Percentiles rank a stretch among this genome's conserved stretches.
Evolutionary conservation across 2,329 filamentous ascomycete species (phyloP).

Genomic region (Paecilomyces dactylethromorphus): DNA sequence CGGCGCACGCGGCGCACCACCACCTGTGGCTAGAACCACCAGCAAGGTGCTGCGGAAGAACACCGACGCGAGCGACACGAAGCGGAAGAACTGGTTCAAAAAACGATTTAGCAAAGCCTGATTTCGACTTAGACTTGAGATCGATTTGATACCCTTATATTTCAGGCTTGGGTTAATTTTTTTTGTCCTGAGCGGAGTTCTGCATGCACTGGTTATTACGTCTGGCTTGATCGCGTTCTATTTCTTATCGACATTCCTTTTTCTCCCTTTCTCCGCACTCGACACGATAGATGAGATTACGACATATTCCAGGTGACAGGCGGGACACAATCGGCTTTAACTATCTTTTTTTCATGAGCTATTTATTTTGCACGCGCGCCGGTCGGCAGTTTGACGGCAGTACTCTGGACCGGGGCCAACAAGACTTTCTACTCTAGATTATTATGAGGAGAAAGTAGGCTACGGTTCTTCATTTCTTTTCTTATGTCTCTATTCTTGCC

Average conservation of each 20-base stretch:
- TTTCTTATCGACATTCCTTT: not conserved
- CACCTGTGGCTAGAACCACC: not conserved
- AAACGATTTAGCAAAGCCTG: slow-evolving; percentile 59
- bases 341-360: not conserved
- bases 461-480: not conserved
- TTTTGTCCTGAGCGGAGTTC: not conserved
- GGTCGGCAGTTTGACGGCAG: not conserved
- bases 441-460: not conserved
- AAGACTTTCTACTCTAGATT: not conserved
- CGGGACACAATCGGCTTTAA: not conserved
- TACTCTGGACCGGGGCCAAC: not conserved
- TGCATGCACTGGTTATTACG: not conserved
- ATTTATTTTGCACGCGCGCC: not conserved
- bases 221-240: not conserved
- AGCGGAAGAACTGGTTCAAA: slow-evolving; percentile 87
- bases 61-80: slow-evolving; percentile 44
- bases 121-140: not conserved
- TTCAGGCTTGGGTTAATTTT: not conserved
- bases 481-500: not conserved
- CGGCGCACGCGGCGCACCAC: no score
- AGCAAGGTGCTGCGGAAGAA: slow-evolving; percentile 15
- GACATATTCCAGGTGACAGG: not conserved
- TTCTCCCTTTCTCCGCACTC: not conserved
- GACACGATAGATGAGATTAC: not conserved
- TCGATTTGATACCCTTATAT: not conserved